Base-by-base conservation (phyloP, 2,329 filamentous ascomycete species). In the Juglanconis juglandina region DNA sequence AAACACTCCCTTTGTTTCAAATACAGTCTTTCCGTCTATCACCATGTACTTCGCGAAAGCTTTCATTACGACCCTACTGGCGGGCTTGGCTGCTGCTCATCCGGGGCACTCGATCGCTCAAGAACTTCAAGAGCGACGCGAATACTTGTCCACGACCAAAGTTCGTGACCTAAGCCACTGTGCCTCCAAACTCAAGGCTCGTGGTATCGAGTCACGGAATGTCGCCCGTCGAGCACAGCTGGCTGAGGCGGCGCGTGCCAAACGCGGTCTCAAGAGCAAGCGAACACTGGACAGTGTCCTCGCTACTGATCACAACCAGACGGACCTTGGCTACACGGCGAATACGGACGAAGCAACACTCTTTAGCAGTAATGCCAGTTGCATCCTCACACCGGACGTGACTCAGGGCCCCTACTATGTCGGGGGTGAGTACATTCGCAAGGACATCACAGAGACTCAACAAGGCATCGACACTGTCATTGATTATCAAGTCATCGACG, bases 401-500 rank as follows among this genome's bases (percentile, higher is more conserved):
- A 80, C 76, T 7, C 71, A 80, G 66, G 79, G 79, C 4, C 79
- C 80, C 32, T 82, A 81, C 71, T 81, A 79, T 63, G 79, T 84
- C 52, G 67, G 72, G 24, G 82, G 81, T 35, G 81, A 85, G 67
- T 74, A 77, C 54, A 69, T 85, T 60, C 77, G 82, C 33, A 64
- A 73, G 35, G 71, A 85, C 64, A 69, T 85, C 42, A 74, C 72
- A 14, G 80, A 83, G 49, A 71, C 72, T 13, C 74, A 84, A 67
- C 63, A 66, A 8, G 49, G 37, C 32, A 49, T 54, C 42, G 42
- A 49, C 30, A 39, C 44, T 30, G 54, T 24, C 17, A 33, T 61
- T 11, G 47, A 53, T n/a, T 58, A 54, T 48, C 59, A 54, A n/a
- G 33, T 41, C 47, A 75, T 84, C 56, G 81, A 85, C 62, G 75